These are phyloP conservation scores for Coniochaeta prunicola DNA, from an alignment of 2,329 filamentous ascomycete genomes.

Conservation along the genomic window DNA sequence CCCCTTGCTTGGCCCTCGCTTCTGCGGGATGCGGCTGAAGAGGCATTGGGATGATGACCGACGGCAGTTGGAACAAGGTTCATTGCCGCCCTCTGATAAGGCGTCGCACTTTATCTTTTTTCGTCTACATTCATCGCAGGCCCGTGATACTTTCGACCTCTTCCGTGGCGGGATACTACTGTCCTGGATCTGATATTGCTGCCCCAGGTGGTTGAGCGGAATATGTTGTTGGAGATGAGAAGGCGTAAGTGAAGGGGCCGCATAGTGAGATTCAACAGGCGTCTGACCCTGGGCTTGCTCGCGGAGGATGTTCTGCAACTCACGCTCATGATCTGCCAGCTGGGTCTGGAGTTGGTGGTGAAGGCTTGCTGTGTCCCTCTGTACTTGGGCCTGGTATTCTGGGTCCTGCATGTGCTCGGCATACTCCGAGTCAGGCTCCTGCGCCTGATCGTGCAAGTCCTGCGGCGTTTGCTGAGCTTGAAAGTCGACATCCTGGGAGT, in stretches of 20 bases:
- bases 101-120: conserved; percentile 91
- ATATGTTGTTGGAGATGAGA: conserved; percentile 24
- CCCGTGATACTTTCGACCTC: conserved; percentile 78
- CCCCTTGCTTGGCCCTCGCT: conserved; percentile 84
- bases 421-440: conserved; percentile 16
- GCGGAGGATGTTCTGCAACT: conserved; percentile 21
- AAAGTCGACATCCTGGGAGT: conserved; percentile 3
- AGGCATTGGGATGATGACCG: conserved; percentile 70
- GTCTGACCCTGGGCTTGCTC: conserved; percentile 11
- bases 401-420: conserved; percentile 16
- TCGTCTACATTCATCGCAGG: conserved; percentile 81
- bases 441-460: conserved; percentile 11
- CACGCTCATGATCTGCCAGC: conserved; percentile 16
- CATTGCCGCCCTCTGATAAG: conserved; percentile 62
- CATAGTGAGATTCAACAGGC: conserved; percentile 5
- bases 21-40: conserved; percentile 83
- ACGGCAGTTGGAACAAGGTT: conserved; percentile 75
- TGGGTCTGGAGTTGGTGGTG: conserved; percentile 16
- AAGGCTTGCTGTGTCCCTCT: conserved; percentile 11
- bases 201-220: conserved; percentile 32
- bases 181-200: conserved; percentile 39
- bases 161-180: conserved; percentile 63
- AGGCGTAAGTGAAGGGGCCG: conserved; percentile 12
- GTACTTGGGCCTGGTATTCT: conserved; percentile 11
- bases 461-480: conserved; percentile 22